Evolutionary conservation across 2,329 filamentous ascomycete species (phyloP).

Genomic region (Cercospora janseana): DNA sequence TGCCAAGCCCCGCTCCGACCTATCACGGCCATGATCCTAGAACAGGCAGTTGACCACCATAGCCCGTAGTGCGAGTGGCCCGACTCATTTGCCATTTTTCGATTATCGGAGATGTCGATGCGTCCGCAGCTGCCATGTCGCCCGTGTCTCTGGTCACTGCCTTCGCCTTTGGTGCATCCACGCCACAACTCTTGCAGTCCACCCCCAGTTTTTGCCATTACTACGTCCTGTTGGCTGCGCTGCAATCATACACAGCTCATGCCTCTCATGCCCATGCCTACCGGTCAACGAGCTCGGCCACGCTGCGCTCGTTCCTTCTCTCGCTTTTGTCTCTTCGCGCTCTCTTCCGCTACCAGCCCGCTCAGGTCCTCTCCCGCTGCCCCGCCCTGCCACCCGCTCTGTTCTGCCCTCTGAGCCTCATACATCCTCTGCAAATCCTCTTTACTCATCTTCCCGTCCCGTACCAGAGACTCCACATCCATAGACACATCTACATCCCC

Average conservation of each 20-base stretch:
- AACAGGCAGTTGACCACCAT: too few relatives aligned
- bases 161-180: too few relatives aligned
- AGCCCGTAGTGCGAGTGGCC: too few relatives aligned
- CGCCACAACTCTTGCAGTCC: too few relatives aligned
- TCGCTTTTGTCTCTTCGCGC: conserved; percentile 82
- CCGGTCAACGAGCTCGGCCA: conserved; percentile 44
- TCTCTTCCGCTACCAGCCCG: conserved; percentile 94
- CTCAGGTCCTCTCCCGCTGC: conserved; percentile 81
- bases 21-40: conserved; percentile 1
- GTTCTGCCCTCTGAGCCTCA: conserved; percentile 66
- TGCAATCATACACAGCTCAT: neutral
- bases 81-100: too few relatives aligned
- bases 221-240: neutral
- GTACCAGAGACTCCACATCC: conserved; percentile 75
- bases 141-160: too few relatives aligned
- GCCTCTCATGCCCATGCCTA: neutral
- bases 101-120: conserved; percentile 6
- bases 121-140: too few relatives aligned
- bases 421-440: conserved; percentile 79
- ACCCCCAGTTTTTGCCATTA: neutral
- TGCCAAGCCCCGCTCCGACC: conserved; percentile 3
- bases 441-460: conserved; percentile 75
- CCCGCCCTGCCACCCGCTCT: conserved; percentile 61
- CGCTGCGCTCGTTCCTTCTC: conserved; percentile 66
- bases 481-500: conserved; percentile 93